phyloP scores from a whole-genome alignment of 495 filamentous ascomycete genomes.

The Opeltia flavorubescens region DNA sequence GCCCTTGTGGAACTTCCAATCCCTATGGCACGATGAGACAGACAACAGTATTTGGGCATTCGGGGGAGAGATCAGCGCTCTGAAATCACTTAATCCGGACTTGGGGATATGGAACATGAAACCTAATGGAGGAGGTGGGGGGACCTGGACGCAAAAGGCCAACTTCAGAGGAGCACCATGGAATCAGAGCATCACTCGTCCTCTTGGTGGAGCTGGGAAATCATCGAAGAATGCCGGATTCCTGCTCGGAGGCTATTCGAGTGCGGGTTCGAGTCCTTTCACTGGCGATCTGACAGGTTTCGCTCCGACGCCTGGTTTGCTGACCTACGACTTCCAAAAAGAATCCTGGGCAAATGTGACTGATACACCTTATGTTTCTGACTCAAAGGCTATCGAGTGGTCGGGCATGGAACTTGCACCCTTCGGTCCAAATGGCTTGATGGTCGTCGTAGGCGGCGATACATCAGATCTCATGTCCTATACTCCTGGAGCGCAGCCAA shows the following conservation, averaged over 20 bases:
- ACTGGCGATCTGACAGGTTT: background rate
- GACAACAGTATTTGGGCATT: constrained; percentile 2
- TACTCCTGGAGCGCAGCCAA: background rate
- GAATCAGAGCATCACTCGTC: constrained; percentile 1
- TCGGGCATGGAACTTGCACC: constrained; percentile 4
- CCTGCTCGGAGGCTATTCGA: constrained; percentile 5
- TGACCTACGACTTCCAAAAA: constrained; percentile 1
- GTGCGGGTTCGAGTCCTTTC: background rate
- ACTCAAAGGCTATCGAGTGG: constrained; percentile 3
- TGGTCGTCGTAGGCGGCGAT: constrained; percentile 4
- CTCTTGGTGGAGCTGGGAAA: constrained; percentile 1
- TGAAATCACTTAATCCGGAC: background rate
- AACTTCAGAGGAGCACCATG: background rate
- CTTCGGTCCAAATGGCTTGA: constrained; percentile 5
- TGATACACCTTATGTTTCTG: background rate
- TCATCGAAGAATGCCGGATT: constrained; percentile 1
- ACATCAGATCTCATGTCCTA: constrained; percentile 3
- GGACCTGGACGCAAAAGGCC: constrained; percentile 3
- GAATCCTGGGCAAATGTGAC: constrained; percentile 3
- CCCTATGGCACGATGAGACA: constrained; percentile 3
- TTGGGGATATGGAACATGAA: background rate
- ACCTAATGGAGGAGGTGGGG: background rate
- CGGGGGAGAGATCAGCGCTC: background rate
- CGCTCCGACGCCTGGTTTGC: background rate
- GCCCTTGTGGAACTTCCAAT: background rate